Evolutionary conservation across 2,329 filamentous ascomycete species (phyloP), one percentile per base, ranked within the genome.

Genomic region (Penicillium frequentans): DNA sequence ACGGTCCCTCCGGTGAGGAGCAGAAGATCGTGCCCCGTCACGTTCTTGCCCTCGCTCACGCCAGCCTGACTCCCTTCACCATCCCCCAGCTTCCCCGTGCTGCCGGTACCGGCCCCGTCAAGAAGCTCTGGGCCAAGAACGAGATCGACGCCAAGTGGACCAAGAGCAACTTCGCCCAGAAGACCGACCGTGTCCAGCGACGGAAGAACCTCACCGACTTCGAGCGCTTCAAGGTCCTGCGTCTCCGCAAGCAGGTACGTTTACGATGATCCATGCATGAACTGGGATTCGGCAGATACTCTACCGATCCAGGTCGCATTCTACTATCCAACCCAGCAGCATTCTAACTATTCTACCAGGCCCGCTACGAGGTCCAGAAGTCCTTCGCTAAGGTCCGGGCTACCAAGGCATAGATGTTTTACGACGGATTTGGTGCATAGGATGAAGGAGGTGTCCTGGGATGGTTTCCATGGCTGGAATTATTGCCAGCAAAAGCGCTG

Each of bases 211-310:
- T 99, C 70, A 96, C 89, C 82, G 95, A 99, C 86, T 99, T 99
- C 78, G 95, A 99, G 86, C 90, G 95, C 81, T 99, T 98, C 91
- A 97, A 99, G 90, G 95, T 98, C 74, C 86, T 98, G 87, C 89
- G 93, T 82, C 86, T 98, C 83, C 96, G 93, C 90, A 99, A 99
- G 89, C 93, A 97, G 89, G 91, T 93, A 77, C 69, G 85, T 42
- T 33, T 14, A 43, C 19, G n/a, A 19, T 16, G 16, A 11, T 13
- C 16, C 26, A 23, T n/a, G 24, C 23, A 50, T 39, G 13, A 3
- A n/a, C 21, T n/a, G 14, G 29, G 5, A 33, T 9, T 42, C 19
- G 19, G n/a, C 29, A 26, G 8, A 33, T 19, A 3, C n/a, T 46
- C 37, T 31, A 9, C 46, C 29, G 23, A 42, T 42, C 7, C 48